Percentiles rank a stretch among this genome's conserved stretches.
Evolutionary conservation across 129 eudicot species (phyloP).

Genomic region (sunflower (Helianthus annuus)): DNA sequence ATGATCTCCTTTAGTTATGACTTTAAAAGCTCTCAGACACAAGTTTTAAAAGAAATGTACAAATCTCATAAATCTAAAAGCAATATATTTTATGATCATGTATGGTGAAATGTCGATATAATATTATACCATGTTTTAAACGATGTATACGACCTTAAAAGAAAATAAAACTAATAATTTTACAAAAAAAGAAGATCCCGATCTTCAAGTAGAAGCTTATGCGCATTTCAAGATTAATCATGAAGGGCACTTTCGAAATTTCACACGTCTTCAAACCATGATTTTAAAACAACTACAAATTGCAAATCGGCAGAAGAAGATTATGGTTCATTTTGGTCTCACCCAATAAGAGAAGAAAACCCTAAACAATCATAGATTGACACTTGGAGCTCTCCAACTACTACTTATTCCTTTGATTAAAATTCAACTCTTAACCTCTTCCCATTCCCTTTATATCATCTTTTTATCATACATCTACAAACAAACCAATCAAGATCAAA

Average conservation of each 20-base stretch:
- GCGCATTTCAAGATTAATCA: background rate
- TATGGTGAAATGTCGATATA: no score
- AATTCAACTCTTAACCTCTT: constrained; percentile 31
- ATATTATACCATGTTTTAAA: no score
- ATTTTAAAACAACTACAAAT: constrained; percentile 17
- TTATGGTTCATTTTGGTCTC: constrained; percentile 26
- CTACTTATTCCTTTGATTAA: constrained; percentile 29
- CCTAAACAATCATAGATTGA: constrained; percentile 34
- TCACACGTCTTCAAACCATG: constrained; percentile 2
- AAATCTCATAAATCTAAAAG: no score
- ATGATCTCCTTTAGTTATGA: no score
- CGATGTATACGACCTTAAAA: no score
- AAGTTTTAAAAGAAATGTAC: no score
- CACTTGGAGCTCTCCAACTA: constrained; percentile 43
- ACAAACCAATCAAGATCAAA: constrained; percentile 17
- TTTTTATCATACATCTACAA: constrained; percentile 5
- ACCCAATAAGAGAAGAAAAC: constrained; percentile 26
- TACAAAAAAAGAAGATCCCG: background rate
- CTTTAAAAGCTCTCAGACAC: no score
- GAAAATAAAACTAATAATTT: no score
- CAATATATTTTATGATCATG: no score
- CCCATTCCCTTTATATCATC: constrained; percentile 22
- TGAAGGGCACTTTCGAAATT: constrained; percentile 29
- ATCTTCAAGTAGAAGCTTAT: background rate
- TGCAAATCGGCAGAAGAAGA: constrained; percentile 32